Evolutionary conservation across 306 rosid species (phyloP).

Genomic region (Inga laurina): DNA sequence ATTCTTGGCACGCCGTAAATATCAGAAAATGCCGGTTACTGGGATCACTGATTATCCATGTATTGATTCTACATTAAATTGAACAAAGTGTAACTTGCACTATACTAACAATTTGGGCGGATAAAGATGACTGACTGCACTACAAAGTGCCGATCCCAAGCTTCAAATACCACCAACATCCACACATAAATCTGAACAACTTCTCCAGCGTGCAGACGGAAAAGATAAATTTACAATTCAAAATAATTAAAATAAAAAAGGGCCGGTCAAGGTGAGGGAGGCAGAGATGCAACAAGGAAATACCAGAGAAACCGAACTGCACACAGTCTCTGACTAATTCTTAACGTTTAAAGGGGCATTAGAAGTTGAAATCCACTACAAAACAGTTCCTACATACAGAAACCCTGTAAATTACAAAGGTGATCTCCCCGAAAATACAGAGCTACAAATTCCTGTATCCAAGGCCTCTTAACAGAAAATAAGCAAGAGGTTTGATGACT

Average conservation of each 20-base stretch:
- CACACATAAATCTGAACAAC: neutral
- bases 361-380: neutral
- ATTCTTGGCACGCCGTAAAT: too few relatives aligned
- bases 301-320: neutral
- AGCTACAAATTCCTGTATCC: conserved; percentile 15
- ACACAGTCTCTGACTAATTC: neutral
- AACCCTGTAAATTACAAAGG: neutral
- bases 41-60: too few relatives aligned
- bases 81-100: neutral
- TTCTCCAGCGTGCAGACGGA: neutral
- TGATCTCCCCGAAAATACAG: conserved; percentile 13
- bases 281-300: neutral
- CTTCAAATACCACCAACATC: neutral
- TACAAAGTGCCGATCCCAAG: neutral
- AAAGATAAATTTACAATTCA: neutral
- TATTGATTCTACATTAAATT: too few relatives aligned
- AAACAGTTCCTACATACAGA: neutral
- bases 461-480: conserved; percentile 24
- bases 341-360: neutral
- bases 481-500: conserved; percentile 11
- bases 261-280: neutral
- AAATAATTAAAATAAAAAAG: too few relatives aligned
- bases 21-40: too few relatives aligned
- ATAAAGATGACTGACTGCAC: neutral
- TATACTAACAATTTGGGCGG: too few relatives aligned